These are phyloP conservation scores for Leucocoprinus birnbaumii DNA, from an alignment of 768 basidiomycete genomes.

Conservation along the genomic window DNA sequence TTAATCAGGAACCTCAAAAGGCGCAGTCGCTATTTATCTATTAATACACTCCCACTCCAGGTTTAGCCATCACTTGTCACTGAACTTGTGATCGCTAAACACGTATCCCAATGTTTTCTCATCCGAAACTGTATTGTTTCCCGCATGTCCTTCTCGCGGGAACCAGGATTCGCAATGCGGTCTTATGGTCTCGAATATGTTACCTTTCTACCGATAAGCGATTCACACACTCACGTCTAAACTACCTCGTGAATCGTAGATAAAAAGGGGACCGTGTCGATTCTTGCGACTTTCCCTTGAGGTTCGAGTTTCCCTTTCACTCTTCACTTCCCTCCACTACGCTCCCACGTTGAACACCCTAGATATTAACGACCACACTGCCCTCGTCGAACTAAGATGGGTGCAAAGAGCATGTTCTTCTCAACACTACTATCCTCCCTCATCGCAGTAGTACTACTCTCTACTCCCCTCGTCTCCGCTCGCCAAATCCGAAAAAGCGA, in stretches of 20 bases:
- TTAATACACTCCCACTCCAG: too few relatives aligned
- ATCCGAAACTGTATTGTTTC: not conserved
- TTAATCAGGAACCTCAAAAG: too few relatives aligned
- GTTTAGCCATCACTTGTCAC: too few relatives aligned
- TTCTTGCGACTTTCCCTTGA: not conserved
- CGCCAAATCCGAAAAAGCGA: conserved; percentile 38
- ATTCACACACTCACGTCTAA: not conserved
- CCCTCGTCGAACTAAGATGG: not conserved
- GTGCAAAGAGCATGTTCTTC: not conserved
- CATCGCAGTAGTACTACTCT: conserved; percentile 16
- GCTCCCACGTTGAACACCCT: too few relatives aligned
- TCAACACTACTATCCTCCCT: conserved; percentile 2
- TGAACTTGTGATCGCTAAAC: too few relatives aligned
- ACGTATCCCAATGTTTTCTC: too few relatives aligned
- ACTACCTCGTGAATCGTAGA: not conserved
- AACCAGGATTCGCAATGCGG: too few relatives aligned
- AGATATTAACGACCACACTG: too few relatives aligned
- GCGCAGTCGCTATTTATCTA: too few relatives aligned
- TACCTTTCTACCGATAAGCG: not conserved
- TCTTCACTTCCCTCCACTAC: not conserved
- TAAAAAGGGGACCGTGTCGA: not conserved
- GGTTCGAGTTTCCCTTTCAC: not conserved
- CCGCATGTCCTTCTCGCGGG: not conserved
- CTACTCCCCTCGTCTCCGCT: conserved; percentile 17
- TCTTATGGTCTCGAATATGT: too few relatives aligned